Percentiles rank a stretch among this genome's conserved stretches.
Evolutionary conservation across 2,329 filamentous ascomycete species (phyloP).

Genomic region (Tolypocladium sp.): DNA sequence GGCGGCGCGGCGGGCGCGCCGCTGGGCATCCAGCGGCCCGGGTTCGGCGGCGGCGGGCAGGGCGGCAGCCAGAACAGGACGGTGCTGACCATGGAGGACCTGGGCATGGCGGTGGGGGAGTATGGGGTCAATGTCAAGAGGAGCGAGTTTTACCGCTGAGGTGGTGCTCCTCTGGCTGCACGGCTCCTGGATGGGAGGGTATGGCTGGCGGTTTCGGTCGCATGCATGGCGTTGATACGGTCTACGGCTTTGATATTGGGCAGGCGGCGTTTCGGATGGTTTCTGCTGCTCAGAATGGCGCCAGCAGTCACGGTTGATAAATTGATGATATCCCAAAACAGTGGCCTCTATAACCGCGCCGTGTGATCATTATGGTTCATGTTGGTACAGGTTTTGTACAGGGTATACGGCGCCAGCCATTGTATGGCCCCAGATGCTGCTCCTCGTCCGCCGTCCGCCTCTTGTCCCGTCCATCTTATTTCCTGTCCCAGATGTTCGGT

Average conservation of each 20-base stretch:
- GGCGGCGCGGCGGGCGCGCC: slow-evolving; percentile 32
- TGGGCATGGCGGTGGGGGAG: slow-evolving; percentile 96
- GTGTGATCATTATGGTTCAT: slow-evolving; percentile 4
- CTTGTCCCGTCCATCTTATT: slow-evolving; percentile 11
- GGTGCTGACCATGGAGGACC: slow-evolving; percentile 95
- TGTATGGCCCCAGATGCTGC: slow-evolving; percentile 5
- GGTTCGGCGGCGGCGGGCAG: slow-evolving; percentile 80
- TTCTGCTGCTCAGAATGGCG: not conserved
- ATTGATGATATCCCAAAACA: not conserved
- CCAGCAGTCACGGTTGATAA: not conserved
- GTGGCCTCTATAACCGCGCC: not conserved
- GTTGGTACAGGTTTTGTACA: slow-evolving; percentile 23
- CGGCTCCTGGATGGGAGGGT: not conserved
- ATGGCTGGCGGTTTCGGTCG: not conserved
- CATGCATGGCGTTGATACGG: slow-evolving; percentile 4
- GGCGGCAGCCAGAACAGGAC: slow-evolving; percentile 85
- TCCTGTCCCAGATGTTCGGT: slow-evolving; percentile 44
- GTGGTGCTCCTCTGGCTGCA: not conserved
- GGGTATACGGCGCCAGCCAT: not conserved
- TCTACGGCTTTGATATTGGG: not conserved
- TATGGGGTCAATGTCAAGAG: slow-evolving; percentile 97
- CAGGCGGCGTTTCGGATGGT: slow-evolving; percentile 1
- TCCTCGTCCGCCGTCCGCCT: slow-evolving; percentile 6
- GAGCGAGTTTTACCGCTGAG: slow-evolving; percentile 85
- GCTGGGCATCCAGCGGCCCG: slow-evolving; percentile 66